Conservation (phyloP, 768 basidiomycete species). For the Hirschioporus abietinus region DNA sequence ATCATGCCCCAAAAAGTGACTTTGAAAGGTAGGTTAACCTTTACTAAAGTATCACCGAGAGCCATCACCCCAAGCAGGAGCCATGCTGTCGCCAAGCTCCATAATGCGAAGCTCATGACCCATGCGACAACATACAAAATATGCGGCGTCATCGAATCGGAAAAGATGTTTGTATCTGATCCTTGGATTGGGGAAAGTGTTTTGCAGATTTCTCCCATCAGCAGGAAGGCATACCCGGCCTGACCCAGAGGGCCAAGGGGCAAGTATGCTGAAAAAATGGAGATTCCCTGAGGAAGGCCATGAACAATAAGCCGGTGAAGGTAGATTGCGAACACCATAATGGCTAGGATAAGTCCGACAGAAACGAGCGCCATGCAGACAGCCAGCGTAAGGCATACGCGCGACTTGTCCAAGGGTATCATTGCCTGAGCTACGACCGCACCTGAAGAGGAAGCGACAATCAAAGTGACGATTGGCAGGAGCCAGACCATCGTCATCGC, state of each 20-base stretch:
- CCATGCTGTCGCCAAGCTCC: slow-evolving; percentile 64
- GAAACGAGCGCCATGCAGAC: slow-evolving; percentile 51
- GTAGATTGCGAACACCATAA: slow-evolving; percentile 66
- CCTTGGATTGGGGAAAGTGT: slow-evolving; percentile 29
- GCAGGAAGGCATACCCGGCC: slow-evolving; percentile 49
- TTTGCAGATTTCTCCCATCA: slow-evolving; percentile 48
- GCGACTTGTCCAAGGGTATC: slow-evolving; percentile 33
- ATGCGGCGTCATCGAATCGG: slow-evolving; percentile 27
- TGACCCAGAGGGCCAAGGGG: slow-evolving; percentile 72
- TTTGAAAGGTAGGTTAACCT: slow-evolving; percentile 42
- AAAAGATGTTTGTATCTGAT: slow-evolving; percentile 32
- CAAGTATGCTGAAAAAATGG: slow-evolving; percentile 59
- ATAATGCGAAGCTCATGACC: slow-evolving; percentile 46
- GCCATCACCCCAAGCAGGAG: slow-evolving; percentile 50
- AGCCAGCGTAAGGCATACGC: slow-evolving; percentile 51
- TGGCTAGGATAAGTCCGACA: slow-evolving; percentile 51
- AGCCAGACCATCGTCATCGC: slow-evolving; percentile 63
- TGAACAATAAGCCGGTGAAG: slow-evolving; percentile 51
- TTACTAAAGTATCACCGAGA: slow-evolving; percentile 36
- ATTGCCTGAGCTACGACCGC: slow-evolving; percentile 52
- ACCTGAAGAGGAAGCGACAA: slow-evolving; percentile 67
- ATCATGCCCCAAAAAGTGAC: slow-evolving; percentile 63
- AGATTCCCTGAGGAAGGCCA: slow-evolving; percentile 44
- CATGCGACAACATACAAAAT: slow-evolving; percentile 42
- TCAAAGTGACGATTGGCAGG: slow-evolving; percentile 68